These are phyloP conservation scores for Malus hybrid DNA, from an alignment of 331 rosid species.

Conservation along the genomic window DNA sequence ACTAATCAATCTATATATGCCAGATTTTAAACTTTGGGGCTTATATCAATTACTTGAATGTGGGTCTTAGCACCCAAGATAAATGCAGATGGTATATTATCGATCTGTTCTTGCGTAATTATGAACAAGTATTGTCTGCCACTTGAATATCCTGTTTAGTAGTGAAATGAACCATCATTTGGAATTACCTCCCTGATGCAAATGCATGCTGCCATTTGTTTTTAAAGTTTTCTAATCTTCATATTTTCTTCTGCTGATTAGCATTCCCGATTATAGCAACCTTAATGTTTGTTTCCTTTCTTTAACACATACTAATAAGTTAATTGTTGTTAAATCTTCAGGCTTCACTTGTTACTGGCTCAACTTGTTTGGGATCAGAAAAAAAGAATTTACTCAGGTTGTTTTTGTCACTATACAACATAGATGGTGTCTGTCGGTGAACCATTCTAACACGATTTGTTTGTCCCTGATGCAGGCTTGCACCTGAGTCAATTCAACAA, in stretches of 20 bases:
- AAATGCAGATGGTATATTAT: neutral
- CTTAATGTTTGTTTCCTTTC: neutral
- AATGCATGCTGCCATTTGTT: neutral
- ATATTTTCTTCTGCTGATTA: neutral
- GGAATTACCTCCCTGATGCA: neutral
- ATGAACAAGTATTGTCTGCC: neutral
- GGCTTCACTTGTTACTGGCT: conserved; percentile 37
- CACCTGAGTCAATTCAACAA: conserved; percentile 49
- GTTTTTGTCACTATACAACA: conserved; percentile 8
- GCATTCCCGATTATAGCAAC: neutral
- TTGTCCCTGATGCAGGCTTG: conserved; percentile 41
- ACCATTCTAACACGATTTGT: conserved; percentile 16
- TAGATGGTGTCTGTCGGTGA: neutral
- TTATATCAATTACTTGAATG: neutral
- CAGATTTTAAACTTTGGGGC: neutral
- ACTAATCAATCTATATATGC: neutral
- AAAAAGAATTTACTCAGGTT: conserved; percentile 42
- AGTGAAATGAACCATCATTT: neutral
- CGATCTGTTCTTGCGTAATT: neutral
- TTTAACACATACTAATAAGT: neutral
- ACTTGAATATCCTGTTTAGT: neutral
- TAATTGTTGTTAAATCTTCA: conserved; percentile 22
- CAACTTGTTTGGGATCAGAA: conserved; percentile 33
- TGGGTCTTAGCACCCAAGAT: neutral
- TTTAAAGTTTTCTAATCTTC: neutral